Evolutionary conservation across 202 grass and related monocot species (phyloP).

Genomic region (Brachypodium distachyon): DNA sequence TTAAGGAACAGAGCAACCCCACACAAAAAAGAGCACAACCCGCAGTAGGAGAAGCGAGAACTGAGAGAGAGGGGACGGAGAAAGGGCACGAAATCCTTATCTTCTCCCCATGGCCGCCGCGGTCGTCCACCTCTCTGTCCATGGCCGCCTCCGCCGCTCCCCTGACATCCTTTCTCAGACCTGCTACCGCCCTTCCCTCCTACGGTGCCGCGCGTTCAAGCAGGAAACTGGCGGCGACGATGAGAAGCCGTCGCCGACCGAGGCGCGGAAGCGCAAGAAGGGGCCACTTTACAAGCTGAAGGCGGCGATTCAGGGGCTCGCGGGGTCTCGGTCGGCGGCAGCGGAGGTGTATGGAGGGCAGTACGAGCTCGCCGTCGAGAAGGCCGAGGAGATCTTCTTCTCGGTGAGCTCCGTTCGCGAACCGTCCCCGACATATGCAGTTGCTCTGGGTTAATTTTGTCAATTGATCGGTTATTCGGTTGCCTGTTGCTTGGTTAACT

Average conservation of each 20-base stretch:
- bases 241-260: conserved; percentile 7
- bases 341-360: conserved; percentile 48
- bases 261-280: conserved; percentile 48
- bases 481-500: neutral
- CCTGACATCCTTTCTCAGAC: neutral
- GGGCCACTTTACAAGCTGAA: conserved; percentile 87
- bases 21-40: neutral
- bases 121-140: conserved; percentile 44
- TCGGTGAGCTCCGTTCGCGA: conserved; percentile 42
- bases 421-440: neutral
- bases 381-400: conserved; percentile 94
- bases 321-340: conserved; percentile 36
- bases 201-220: conserved; percentile 45
- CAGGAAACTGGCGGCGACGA: conserved; percentile 26
- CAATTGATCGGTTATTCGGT: neutral
- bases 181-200: conserved; percentile 5
- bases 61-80: neutral
- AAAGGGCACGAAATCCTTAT: conserved; percentile 29
- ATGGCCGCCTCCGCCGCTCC: conserved; percentile 21
- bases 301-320: conserved; percentile 54
- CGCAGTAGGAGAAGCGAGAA: neutral
- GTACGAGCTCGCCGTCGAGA: conserved; percentile 77
- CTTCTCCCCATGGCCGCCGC: conserved; percentile 32
- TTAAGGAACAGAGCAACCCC: neutral
- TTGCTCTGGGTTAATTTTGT: neutral